Base-by-base conservation (phyloP, 139 green algal species). In the Chlorella vulgaris region DNA sequence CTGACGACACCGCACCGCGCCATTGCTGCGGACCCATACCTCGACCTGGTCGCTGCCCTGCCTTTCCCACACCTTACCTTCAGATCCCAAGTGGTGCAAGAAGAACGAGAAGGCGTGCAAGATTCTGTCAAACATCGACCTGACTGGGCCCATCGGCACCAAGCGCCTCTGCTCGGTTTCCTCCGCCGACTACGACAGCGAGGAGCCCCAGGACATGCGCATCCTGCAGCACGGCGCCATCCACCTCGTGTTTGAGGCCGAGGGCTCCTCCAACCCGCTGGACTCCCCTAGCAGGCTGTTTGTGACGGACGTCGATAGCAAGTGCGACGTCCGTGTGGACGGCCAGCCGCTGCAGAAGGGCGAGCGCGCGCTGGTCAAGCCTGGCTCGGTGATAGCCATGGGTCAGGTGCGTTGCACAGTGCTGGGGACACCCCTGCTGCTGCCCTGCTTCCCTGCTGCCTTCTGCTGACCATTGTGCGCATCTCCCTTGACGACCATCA, bases 171-270 rank as follows among this genome's bases (percentile, higher is more conserved):
- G 82, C 82, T 69, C 39, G 18, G 40, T 86, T 1, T 74, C 69
- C 1, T 50, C 42, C 35, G 28, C 60, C 19, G 82, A 86, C n/a
- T 75, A 53, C 13, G 28, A 73, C 40, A 42, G 13, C 65, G 19
- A 71, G 35, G 53, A 74, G 29, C 7, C 38, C 33, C 66, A 81
- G 69, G 78, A 87, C 69, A 36, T 85, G 33, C 74, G 39, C 31
- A 74, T 85, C 15, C 39, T 88, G 21, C 70, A 85, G 8, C 78
- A 85, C 69, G 83, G 83, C 70, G 70, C 70, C 21, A 47, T 88
- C 22, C 78, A 88, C 61, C 29, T 88, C 24, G 21, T 88, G 4
- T 88, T 88, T 35, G 83, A 88, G 35, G 77, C 75, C 4, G 83
- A 88, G 55, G 83, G 79, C 15, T 38, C 40, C 21, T 19, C 39